A percentile compares a stretch with the other conserved stretches of the same genome.
Evolutionary conservation across 106 monocot species (phyloP).

Genomic region (Hemerocallis citrina): DNA sequence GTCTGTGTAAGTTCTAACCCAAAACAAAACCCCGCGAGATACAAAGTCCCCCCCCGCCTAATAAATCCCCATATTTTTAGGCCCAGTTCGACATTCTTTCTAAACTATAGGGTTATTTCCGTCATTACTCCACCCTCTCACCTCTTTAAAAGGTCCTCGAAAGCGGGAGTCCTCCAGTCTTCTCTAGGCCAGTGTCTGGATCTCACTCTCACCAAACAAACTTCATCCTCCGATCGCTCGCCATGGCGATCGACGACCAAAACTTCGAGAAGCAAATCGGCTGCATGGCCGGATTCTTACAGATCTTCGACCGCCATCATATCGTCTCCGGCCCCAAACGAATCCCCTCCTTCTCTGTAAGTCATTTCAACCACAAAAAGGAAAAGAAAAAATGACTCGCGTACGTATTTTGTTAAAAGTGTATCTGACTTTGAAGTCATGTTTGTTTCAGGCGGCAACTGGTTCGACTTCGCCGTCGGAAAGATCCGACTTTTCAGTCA

Average conservation of each 20-base stretch:
- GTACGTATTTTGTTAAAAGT: neutral
- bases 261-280: constrained; percentile 73
- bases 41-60: too few species aligned
- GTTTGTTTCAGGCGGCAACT: constrained; percentile 18
- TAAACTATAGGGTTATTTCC: too few species aligned
- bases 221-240: neutral
- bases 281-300: constrained; percentile 89
- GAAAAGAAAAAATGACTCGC: too few species aligned
- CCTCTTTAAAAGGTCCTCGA: too few species aligned
- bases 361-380: neutral
- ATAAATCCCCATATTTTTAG: too few species aligned
- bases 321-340: constrained; percentile 31
- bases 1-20: too few species aligned
- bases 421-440: neutral
- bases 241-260: neutral
- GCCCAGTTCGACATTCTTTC: too few species aligned
- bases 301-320: constrained; percentile 84
- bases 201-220: neutral
- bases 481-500: constrained; percentile 51
- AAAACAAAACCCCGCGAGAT: too few species aligned
- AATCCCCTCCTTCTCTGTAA: constrained; percentile 43
- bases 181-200: too few species aligned
- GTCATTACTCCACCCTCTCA: too few species aligned
- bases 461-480: constrained; percentile 74
- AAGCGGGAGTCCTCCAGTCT: too few species aligned